These are phyloP conservation scores for Boletus rubescentipes DNA, from an alignment of 768 basidiomycete species.

Conservation along the genomic window DNA sequence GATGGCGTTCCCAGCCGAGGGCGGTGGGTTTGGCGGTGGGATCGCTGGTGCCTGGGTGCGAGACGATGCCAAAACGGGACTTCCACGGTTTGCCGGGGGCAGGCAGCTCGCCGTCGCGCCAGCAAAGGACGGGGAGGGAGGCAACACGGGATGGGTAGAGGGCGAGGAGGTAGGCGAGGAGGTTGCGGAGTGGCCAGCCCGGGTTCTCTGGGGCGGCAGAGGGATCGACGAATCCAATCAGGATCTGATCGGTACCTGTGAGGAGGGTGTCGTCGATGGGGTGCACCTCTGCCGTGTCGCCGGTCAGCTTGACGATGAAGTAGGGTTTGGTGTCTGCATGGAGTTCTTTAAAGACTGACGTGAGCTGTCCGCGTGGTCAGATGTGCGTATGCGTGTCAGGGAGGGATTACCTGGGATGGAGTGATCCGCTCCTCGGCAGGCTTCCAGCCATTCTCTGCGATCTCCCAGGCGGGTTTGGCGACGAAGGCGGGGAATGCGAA, in stretches of 20 bases:
- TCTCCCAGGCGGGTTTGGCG: constrained; percentile 89
- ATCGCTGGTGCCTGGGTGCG: constrained; percentile 16
- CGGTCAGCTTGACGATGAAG: constrained; percentile 56
- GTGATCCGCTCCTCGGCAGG: constrained; percentile 46
- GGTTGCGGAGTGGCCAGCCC: constrained; percentile 93
- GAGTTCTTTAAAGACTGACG: constrained; percentile 52
- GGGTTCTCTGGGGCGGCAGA: constrained; percentile 73
- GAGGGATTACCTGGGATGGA: constrained; percentile 36
- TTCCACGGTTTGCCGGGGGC: constrained; percentile 46
- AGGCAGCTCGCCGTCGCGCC: constrained; percentile 65
- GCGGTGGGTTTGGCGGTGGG: constrained; percentile 49
- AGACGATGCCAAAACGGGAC: constrained; percentile 60
- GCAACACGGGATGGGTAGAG: constrained; percentile 50
- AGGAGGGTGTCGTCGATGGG: constrained; percentile 62
- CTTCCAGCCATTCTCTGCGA: constrained; percentile 60
- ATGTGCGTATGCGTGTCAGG: not conserved
- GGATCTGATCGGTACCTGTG: constrained; percentile 42
- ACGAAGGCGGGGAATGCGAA: constrained; percentile 94
- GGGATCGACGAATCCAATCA: constrained; percentile 78
- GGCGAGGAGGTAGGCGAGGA: constrained; percentile 76
- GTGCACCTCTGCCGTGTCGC: constrained; percentile 41
- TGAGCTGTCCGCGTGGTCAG: constrained; percentile 40
- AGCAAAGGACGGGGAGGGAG: constrained; percentile 66
- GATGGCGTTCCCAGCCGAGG: constrained; percentile 96
- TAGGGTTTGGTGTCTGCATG: constrained; percentile 45